phyloP scores from a whole-genome alignment of 2,329 filamentous ascomycete species.

The Cladosporium velox region DNA sequence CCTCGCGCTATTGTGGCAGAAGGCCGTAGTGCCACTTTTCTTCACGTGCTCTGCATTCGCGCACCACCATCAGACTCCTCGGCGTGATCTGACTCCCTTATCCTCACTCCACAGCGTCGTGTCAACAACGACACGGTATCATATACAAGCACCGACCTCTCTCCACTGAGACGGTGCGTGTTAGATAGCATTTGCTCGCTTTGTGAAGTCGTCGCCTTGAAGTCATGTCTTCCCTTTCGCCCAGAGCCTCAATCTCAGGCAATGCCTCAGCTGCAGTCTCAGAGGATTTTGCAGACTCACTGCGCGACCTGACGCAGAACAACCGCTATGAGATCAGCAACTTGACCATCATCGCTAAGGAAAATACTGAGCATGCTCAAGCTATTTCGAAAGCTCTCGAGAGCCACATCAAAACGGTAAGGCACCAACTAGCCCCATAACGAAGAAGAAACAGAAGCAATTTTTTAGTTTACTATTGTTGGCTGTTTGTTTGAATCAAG shows the following conservation, averaged over 20 bases:
- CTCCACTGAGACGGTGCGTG: slow-evolving; percentile 8
- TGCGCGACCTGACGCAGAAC: slow-evolving; percentile 89
- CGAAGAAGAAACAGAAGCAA: slow-evolving; percentile 27
- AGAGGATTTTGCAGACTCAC: slow-evolving; percentile 88
- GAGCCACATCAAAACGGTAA: slow-evolving; percentile 92
- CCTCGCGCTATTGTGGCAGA: slow-evolving; percentile 20
- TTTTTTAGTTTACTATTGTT: not conserved
- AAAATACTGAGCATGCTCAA: slow-evolving; percentile 93
- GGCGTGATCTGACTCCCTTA: slow-evolving; percentile 14
- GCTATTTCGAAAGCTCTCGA: slow-evolving; percentile 88
- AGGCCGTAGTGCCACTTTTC: slow-evolving; percentile 22
- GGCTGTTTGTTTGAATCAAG: slow-evolving; percentile 8
- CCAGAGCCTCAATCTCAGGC: slow-evolving; percentile 42
- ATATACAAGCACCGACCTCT: not conserved
- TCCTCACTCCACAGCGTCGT: slow-evolving; percentile 9
- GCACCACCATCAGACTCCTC: slow-evolving; percentile 17
- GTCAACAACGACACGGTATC: slow-evolving; percentile 12
- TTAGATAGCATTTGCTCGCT: slow-evolving; percentile 19
- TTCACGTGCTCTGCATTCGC: slow-evolving; percentile 20
- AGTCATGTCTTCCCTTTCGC: slow-evolving; percentile 59
- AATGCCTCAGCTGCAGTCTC: slow-evolving; percentile 78
- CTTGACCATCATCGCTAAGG: slow-evolving; percentile 93
- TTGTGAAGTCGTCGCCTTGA: slow-evolving; percentile 19
- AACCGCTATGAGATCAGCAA: slow-evolving; percentile 96
- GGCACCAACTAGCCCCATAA: slow-evolving; percentile 37